phyloP scores from a whole-genome alignment of 2,329 filamentous ascomycete species.

The Ceratocystis eucalypticola region DNA sequence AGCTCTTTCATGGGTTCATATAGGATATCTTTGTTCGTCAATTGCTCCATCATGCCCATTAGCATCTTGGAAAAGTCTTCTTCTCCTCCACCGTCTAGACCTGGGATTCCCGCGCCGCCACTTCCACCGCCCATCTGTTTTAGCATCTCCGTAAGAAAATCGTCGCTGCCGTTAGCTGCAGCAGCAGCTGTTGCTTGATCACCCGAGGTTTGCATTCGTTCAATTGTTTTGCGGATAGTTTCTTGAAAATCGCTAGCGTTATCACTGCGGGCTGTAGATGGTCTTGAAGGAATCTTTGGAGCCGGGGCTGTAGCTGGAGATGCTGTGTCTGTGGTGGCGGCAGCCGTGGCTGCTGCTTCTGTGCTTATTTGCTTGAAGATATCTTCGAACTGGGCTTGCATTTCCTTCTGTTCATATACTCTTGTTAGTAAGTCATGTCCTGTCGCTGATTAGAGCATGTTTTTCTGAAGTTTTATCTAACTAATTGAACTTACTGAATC shows the following conservation, averaged over 20 bases:
- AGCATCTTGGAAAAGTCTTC: constrained; percentile 92
- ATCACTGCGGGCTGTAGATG: constrained; percentile 26
- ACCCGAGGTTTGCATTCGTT: constrained; percentile 83
- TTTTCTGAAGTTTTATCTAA: neutral
- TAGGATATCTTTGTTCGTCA: constrained; percentile 94
- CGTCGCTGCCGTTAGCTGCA: constrained; percentile 51
- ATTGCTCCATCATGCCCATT: constrained; percentile 95
- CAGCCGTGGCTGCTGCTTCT: constrained; percentile 25
- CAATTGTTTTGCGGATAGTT: constrained; percentile 86
- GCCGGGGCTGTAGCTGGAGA: constrained; percentile 23
- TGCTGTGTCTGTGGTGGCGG: constrained; percentile 22
- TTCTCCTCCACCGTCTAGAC: constrained; percentile 40
- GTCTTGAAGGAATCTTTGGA: constrained; percentile 30
- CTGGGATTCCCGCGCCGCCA: constrained; percentile 30
- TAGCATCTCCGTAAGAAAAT: constrained; percentile 82
- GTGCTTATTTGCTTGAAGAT: constrained; percentile 57
- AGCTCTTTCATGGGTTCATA: constrained; percentile 99
- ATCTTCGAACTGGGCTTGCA: constrained; percentile 65
- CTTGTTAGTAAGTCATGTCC: neutral
- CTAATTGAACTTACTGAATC: constrained; percentile 15
- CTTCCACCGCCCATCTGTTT: constrained; percentile 65
- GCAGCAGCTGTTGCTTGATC: constrained; percentile 71
- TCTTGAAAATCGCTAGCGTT: constrained; percentile 67
- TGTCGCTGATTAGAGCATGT: neutral
- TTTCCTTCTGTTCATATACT: constrained; percentile 24